These are phyloP conservation scores for Irpex sp. DNA, from an alignment of 1,284 basidiomycete species.

Conservation along the genomic window DNA sequence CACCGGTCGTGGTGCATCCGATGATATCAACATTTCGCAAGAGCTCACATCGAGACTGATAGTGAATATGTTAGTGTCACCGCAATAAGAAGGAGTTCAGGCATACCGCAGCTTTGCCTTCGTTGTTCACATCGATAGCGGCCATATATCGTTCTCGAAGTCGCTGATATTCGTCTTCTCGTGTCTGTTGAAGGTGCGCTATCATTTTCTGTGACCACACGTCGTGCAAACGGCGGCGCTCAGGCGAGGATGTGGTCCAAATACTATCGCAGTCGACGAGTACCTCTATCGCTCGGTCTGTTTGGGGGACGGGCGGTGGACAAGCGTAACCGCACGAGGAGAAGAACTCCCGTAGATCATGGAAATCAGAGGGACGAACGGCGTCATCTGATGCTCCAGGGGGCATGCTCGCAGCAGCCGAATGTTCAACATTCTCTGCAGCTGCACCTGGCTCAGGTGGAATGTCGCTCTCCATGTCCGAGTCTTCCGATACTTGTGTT, in stretches of 20 bases:
- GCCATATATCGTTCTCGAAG: conserved; percentile 21
- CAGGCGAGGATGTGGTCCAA: neutral
- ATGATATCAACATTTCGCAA: conserved; percentile 55
- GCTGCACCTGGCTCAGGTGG: too few species aligned
- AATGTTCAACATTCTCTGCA: neutral
- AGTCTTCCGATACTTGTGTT: neutral
- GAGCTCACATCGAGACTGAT: conserved; percentile 39
- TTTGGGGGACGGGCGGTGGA: conserved; percentile 10
- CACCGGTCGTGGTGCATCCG: conserved; percentile 69
- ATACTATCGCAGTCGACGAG: neutral
- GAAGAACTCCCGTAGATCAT: conserved; percentile 23
- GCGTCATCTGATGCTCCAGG: conserved; percentile 1
- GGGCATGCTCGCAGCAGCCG: neutral
- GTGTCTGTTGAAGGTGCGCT: conserved; percentile 12
- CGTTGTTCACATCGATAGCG: conserved; percentile 13
- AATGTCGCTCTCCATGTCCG: neutral
- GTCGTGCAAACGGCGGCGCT: neutral
- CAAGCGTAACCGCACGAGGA: conserved; percentile 16
- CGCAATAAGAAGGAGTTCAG: neutral
- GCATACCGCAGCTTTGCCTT: neutral
- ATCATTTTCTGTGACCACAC: conserved; percentile 8
- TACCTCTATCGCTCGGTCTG: neutral
- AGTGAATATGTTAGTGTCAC: conserved; percentile 2
- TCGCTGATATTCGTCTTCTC: conserved; percentile 17
- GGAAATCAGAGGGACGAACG: conserved; percentile 24